Conservation (phyloP, 2,329 filamentous ascomycete genomes). For the Tolypocladium tundrense region DNA sequence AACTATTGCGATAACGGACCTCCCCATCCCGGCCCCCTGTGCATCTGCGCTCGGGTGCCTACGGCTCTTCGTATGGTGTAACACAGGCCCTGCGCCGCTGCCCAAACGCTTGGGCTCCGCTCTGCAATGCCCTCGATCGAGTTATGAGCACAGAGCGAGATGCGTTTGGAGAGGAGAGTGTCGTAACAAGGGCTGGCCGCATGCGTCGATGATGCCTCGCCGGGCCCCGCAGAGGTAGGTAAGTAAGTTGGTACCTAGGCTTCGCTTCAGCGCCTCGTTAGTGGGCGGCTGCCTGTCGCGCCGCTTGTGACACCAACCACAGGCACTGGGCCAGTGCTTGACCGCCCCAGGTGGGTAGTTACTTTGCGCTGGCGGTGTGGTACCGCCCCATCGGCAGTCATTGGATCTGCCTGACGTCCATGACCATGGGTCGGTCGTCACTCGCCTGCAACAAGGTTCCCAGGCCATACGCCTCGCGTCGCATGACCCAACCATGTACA, state of each 20-base stretch:
- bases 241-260: background rate
- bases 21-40: background rate
- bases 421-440: background rate
- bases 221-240: background rate
- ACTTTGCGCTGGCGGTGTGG: background rate
- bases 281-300: background rate
- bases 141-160: background rate
- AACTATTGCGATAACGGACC: background rate
- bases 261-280: background rate
- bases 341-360: background rate
- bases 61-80: background rate
- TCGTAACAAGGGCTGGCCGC: background rate
- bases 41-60: background rate
- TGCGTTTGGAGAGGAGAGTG: background rate
- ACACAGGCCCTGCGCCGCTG: background rate
- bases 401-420: background rate
- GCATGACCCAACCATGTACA: background rate
- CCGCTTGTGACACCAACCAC: background rate
- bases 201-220: background rate
- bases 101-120: background rate
- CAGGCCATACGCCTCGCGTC: background rate
- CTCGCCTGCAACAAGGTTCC: background rate
- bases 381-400: background rate
- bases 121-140: background rate
- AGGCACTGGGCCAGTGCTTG: background rate